phyloP scores from a whole-genome alignment of 1,139 yeast species.

The Suhomyces anneliseae region DNA sequence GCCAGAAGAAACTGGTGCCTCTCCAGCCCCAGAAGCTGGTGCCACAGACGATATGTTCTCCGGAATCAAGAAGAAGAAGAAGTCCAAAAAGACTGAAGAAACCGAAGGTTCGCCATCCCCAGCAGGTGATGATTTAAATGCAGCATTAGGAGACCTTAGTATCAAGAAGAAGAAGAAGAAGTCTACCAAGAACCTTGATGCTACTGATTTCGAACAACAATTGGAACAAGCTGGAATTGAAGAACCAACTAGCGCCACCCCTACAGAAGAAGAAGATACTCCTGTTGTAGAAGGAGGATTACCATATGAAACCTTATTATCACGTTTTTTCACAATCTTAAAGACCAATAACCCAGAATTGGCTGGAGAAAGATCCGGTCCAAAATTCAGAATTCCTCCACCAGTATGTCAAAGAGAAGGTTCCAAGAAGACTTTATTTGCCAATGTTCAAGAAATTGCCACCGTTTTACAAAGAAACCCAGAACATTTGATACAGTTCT shows the following conservation, averaged over 20 bases:
- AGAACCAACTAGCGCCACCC: conserved; percentile 36
- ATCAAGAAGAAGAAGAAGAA: conserved; percentile 79
- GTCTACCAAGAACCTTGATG: conserved; percentile 54
- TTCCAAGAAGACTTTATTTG: conserved; percentile 91
- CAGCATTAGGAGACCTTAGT: conserved; percentile 70
- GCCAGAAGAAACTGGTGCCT: conserved; percentile 41
- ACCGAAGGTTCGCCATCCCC: conserved; percentile 36
- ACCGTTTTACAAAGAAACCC: conserved; percentile 94
- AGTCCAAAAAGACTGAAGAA: conserved; percentile 41
- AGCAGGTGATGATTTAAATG: conserved; percentile 64
- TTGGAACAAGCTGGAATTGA: conserved; percentile 88
- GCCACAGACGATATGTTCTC: conserved; percentile 53
- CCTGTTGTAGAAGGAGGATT: conserved; percentile 53
- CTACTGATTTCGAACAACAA: conserved; percentile 84
- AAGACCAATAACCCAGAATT: conserved; percentile 95
- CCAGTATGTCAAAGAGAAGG: conserved; percentile 98
- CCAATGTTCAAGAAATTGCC: conserved; percentile 93
- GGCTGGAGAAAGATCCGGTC: conserved; percentile 93
- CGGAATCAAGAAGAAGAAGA: conserved; percentile 56
- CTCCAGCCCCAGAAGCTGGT: conserved; percentile 27
- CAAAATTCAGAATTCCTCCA: conserved; percentile 95
- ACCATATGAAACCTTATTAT: conserved; percentile 74
- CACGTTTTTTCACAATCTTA: conserved; percentile 81
- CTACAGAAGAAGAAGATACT: conserved; percentile 17
- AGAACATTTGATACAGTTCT: conserved; percentile 93